phyloP scores from a whole-genome alignment of 2,329 filamentous ascomycete species.

The Diaporthe helianthi region DNA sequence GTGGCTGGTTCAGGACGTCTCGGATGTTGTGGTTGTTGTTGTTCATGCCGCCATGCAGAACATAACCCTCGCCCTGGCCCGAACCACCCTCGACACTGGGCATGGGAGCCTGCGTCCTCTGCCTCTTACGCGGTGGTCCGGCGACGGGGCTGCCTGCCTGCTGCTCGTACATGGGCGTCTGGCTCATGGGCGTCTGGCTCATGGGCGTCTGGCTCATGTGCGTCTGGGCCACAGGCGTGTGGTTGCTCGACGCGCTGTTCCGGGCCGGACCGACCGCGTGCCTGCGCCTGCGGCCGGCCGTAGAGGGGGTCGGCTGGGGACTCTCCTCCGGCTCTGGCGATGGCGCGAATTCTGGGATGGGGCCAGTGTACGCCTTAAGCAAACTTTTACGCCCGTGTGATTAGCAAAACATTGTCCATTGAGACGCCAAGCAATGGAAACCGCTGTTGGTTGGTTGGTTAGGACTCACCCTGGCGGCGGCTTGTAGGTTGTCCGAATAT shows the following conservation, averaged over 20 bases:
- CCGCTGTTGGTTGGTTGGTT: too few relatives aligned
- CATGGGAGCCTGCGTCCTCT: not conserved
- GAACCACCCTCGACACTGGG: not conserved
- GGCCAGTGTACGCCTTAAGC: conserved; percentile 22
- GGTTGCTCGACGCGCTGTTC: not conserved
- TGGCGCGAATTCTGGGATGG: conserved; percentile 15
- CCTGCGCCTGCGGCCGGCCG: not conserved
- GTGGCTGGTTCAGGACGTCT: not conserved
- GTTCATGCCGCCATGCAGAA: too few relatives aligned
- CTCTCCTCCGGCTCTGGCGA: not conserved
- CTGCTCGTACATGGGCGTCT: not conserved
- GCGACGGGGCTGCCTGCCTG: not conserved
- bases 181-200: too few relatives aligned
- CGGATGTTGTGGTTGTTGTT: not conserved
- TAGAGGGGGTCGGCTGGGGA: not conserved
- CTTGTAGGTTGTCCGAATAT: conserved; percentile 28
- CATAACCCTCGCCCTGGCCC: not conserved
- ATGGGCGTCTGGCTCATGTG: too few relatives aligned
- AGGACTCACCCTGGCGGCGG: conserved; percentile 21
- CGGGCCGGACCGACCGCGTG: too few relatives aligned
- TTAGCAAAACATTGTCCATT: not conserved
- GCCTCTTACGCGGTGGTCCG: not conserved
- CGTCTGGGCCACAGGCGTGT: too few relatives aligned
- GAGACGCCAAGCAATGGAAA: not conserved
- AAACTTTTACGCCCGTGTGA: not conserved